These are phyloP conservation scores for Aspergillus versicolor DNA, from an alignment of 2,329 filamentous ascomycete genomes.

Conservation along the genomic window DNA sequence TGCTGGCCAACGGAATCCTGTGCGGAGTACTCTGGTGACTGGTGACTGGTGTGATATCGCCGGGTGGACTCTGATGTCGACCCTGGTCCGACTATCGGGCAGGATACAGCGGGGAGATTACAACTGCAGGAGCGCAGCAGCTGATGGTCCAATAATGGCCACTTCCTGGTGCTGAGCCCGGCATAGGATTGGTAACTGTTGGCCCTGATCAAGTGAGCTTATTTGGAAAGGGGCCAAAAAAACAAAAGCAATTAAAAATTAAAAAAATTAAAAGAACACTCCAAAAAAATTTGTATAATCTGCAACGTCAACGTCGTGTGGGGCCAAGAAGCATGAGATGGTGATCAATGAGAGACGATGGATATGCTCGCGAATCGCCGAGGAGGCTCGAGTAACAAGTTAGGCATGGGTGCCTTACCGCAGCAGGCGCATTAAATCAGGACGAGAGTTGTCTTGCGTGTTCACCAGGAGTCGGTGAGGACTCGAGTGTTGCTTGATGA, in stretches of 20 bases:
- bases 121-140: not conserved
- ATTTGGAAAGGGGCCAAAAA: not conserved
- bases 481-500: not conserved
- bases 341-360: not conserved
- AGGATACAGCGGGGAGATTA: not conserved
- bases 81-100: constrained; percentile 5
- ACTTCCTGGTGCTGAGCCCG: not conserved
- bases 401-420: constrained; percentile 12
- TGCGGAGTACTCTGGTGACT: not conserved
- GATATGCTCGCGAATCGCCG: not conserved
- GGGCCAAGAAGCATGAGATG: not conserved
- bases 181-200: not conserved
- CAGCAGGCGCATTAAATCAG: constrained; percentile 6
- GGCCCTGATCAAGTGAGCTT: not conserved
- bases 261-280: not conserved
- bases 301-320: not conserved
- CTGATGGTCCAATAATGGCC: not conserved
- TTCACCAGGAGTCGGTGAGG: not conserved
- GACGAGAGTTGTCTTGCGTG: not conserved
- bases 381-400: not conserved
- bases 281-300: not conserved
- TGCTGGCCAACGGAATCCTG: not conserved
- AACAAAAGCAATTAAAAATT: no score
- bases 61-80: not conserved
- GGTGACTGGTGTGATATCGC: not conserved